Conservation (phyloP, 108 stramenopile species). For the Cyclotella atomus region DNA sequence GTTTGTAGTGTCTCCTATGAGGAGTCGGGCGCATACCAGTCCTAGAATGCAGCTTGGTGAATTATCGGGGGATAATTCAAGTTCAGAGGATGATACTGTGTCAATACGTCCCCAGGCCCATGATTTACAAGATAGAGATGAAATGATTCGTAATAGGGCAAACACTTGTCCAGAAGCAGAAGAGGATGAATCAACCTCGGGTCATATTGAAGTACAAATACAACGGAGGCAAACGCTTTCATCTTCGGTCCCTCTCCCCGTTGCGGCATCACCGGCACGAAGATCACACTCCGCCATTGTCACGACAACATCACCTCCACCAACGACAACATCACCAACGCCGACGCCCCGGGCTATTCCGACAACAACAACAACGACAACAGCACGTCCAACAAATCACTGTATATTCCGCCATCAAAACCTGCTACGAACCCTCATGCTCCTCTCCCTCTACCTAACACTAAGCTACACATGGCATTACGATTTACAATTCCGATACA, state of each 20-base stretch:
- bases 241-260: neutral
- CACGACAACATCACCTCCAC: neutral
- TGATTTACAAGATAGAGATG: neutral
- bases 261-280: slow-evolving; percentile 1
- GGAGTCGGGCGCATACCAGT: slow-evolving; percentile 27
- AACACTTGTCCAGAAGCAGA: neutral
- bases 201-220: neutral
- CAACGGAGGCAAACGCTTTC: neutral
- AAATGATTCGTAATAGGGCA: too few species aligned
- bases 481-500: slow-evolving; percentile 25
- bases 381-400: neutral
- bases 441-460: slow-evolving; percentile 34
- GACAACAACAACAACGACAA: neutral
- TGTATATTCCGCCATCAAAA: slow-evolving; percentile 16
- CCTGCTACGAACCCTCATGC: slow-evolving; percentile 23
- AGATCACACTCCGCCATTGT: neutral
- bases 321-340: neutral
- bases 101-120: neutral
- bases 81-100: neutral
- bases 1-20: neutral
- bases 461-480: slow-evolving; percentile 42
- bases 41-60: neutral
- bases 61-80: neutral
- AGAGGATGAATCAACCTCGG: neutral
- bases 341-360: neutral